phyloP scores from a whole-genome alignment of 768 basidiomycete genomes.

The Mycena floridula region DNA sequence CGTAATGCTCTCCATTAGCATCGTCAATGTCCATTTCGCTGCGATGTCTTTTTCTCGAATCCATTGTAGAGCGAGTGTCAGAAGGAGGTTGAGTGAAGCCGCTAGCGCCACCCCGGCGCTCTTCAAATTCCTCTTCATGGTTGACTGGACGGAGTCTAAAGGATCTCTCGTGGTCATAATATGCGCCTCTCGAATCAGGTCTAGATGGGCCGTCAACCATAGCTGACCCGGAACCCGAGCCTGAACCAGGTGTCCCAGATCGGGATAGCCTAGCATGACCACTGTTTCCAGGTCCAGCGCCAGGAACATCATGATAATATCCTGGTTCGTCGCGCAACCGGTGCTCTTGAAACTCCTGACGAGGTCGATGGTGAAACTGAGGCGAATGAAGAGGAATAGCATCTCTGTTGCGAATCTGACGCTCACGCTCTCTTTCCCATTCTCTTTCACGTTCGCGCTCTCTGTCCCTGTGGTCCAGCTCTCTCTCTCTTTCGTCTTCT shows the following conservation, averaged over 20 bases:
- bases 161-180: slow-evolving; percentile 46
- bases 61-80: slow-evolving; percentile 32
- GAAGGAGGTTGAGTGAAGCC: slow-evolving; percentile 23
- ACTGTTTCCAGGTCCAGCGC: slow-evolving; percentile 16
- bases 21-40: slow-evolving; percentile 60
- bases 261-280: slow-evolving; percentile 32
- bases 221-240: no score
- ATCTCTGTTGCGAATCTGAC: slow-evolving; percentile 32
- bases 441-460: slow-evolving; percentile 19
- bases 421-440: slow-evolving; percentile 38
- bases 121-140: slow-evolving; percentile 45
- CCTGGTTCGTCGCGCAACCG: no score
- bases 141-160: slow-evolving; percentile 49
- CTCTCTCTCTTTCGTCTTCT: slow-evolving; percentile 44
- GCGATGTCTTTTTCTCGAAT: slow-evolving; percentile 53
- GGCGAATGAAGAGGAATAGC: slow-evolving; percentile 8
- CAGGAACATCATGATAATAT: slow-evolving; percentile 5
- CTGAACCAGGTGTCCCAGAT: slow-evolving; percentile 56
- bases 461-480: slow-evolving; percentile 37
- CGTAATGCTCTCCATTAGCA: slow-evolving; percentile 29
- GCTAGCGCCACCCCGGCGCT: slow-evolving; percentile 25
- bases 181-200: slow-evolving; percentile 45
- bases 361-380: slow-evolving; percentile 11
- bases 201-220: no score
- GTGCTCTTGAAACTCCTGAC: no score